A percentile compares a stretch with the other conserved stretches of the same genome.
Evolutionary conservation across 208 protist genomes (phyloP).

Genomic region (Histomonas meleagridis): DNA sequence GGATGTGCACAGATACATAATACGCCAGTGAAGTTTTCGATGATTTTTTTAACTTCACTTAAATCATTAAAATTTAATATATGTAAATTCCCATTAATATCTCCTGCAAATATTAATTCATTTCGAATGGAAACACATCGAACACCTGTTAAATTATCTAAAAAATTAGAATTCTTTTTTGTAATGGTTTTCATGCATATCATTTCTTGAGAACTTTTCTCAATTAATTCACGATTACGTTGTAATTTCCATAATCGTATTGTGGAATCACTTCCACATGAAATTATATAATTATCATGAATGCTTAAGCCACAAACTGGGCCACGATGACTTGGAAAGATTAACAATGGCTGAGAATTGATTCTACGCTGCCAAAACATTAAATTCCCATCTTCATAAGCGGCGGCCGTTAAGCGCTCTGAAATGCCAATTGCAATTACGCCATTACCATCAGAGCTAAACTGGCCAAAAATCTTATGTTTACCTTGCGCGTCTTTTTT

Average conservation of each 20-base stretch:
- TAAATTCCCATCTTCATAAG: not conserved
- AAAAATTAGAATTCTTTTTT: not conserved
- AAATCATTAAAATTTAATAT: not conserved
- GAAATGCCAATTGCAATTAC: not conserved
- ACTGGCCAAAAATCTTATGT: constrained; percentile 11
- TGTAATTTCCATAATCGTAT: not conserved
- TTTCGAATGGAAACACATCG: not conserved
- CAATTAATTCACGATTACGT: not conserved
- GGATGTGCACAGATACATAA: not conserved
- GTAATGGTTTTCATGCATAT: not conserved
- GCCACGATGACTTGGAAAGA: not conserved
- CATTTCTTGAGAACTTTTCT: not conserved
- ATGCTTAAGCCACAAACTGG: not conserved
- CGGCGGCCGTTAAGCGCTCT: not conserved
- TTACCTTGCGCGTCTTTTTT: not conserved
- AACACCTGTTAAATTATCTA: not conserved
- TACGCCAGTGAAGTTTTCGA: not conserved
- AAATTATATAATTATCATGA: not conserved
- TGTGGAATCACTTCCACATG: not conserved
- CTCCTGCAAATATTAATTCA: not conserved
- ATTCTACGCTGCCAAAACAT: constrained; percentile 27
- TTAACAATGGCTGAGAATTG: not conserved
- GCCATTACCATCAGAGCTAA: not conserved
- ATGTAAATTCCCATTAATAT: not conserved
- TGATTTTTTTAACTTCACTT: not conserved